Evolutionary conservation across 176 grass and related monocot species (phyloP).

Genomic region (Saccharum officinarum): DNA sequence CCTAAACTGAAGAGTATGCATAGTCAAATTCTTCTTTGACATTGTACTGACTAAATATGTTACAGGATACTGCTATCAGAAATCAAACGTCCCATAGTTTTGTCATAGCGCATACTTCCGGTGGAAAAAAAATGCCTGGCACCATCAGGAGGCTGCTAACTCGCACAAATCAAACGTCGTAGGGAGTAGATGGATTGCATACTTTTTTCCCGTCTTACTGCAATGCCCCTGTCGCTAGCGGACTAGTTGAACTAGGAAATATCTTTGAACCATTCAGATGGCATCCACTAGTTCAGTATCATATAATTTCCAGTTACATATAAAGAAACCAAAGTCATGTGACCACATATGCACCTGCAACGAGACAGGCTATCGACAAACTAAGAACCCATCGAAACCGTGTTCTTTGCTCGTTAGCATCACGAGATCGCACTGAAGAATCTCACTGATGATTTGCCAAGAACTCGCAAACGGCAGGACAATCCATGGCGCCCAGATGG

Average conservation of each 20-base stretch:
- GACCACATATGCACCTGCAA: not conserved
- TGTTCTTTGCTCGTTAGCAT: not conserved
- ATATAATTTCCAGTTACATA: not conserved
- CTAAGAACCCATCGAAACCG: not conserved
- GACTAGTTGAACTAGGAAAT: not conserved
- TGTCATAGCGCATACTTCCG: not conserved
- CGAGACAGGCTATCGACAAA: not conserved
- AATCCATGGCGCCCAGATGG: not conserved
- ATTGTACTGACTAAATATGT: not conserved
- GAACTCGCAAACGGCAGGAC: not conserved
- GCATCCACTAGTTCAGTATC: not conserved
- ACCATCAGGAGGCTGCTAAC: not conserved
- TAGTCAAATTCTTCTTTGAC: not conserved
- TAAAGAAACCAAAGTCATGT: slow-evolving; percentile 2
- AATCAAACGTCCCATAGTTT: not conserved
- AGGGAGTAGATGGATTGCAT: not conserved
- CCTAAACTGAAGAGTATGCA: not conserved
- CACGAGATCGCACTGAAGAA: not conserved
- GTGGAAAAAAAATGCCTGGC: not conserved
- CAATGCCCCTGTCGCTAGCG: not conserved
- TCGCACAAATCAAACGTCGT: not conserved
- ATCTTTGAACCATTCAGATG: not conserved
- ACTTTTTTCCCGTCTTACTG: not conserved
- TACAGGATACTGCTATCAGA: not conserved
- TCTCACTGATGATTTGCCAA: not conserved